These are phyloP conservation scores for Dalbergia cultrata DNA, from an alignment of 306 rosid genomes.

Conservation along the genomic window DNA sequence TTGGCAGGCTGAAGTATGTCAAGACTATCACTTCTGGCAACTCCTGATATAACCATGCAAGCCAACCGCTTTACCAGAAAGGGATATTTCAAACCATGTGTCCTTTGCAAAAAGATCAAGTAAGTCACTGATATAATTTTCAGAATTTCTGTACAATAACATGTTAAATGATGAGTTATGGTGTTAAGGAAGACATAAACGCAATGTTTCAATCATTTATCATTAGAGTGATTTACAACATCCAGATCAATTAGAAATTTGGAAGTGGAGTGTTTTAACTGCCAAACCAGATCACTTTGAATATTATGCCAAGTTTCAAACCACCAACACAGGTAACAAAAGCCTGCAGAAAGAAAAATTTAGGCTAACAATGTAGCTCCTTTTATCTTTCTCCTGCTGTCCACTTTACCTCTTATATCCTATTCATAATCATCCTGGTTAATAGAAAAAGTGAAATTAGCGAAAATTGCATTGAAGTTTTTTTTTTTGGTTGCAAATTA, in stretches of 20 bases:
- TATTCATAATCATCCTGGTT: conserved; percentile 5
- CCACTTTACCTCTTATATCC: conserved; percentile 12
- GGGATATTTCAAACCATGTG: conserved; percentile 80
- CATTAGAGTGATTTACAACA: not conserved
- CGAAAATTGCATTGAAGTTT: conserved; percentile 2
- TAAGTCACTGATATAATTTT: conserved; percentile 29
- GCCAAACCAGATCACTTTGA: not conserved
- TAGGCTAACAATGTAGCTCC: conserved; percentile 15
- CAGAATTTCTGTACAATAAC: not conserved
- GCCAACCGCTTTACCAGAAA: conserved; percentile 89
- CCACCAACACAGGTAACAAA: not conserved
- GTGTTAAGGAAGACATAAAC: conserved; percentile 4
- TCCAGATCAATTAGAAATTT: not conserved
- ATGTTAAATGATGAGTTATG: conserved; percentile 32
- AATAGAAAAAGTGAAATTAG: conserved; percentile 1
- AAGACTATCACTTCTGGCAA: conserved; percentile 63
- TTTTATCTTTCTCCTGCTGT: conserved; percentile 14
- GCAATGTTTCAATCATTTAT: conserved; percentile 10
- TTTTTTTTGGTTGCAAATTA: not conserved
- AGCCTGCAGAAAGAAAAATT: not conserved
- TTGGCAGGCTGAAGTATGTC: conserved; percentile 91
- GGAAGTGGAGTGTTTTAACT: not conserved
- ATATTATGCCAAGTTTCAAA: conserved; percentile 12
- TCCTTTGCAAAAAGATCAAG: conserved; percentile 60
- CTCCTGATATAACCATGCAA: conserved; percentile 87